A percentile compares a stretch with the other conserved stretches of the same genome.
Conservation (phyloP, 768 basidiomycete species). For the Boletus coccyginus region DNA sequence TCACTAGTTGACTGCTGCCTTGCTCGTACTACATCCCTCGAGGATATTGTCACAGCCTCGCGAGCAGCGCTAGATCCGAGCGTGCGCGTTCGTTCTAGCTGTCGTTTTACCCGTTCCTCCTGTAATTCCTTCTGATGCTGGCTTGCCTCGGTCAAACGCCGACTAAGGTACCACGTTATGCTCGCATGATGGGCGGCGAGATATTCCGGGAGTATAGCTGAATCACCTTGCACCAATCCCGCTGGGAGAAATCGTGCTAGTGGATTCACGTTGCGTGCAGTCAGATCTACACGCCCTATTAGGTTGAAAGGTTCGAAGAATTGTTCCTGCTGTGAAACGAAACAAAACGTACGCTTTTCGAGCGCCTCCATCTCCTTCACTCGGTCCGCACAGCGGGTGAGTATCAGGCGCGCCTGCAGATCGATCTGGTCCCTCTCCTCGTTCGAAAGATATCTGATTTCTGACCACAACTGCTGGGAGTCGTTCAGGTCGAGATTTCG, state of each 20-base stretch:
- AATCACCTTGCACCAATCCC: conserved; percentile 61
- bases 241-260: conserved; percentile 69
- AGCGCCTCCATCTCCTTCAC: conserved; percentile 85
- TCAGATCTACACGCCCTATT: conserved; percentile 65
- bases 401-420: conserved; percentile 81
- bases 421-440: conserved; percentile 96
- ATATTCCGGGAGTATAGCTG: conserved; percentile 53
- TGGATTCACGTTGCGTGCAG: conserved; percentile 61
- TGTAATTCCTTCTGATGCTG: conserved; percentile 85
- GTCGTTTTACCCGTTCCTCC: conserved; percentile 88
- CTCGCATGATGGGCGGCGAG: conserved; percentile 89
- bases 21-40: conserved; percentile 27
- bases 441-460: conserved; percentile 73
- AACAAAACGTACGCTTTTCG: conserved; percentile 72
- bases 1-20: conserved; percentile 28
- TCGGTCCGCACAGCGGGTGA: conserved; percentile 81
- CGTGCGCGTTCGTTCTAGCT: conserved; percentile 78
- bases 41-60: conserved; percentile 50
- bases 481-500: conserved; percentile 56
- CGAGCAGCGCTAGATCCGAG: conserved; percentile 78
- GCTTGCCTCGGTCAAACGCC: conserved; percentile 75
- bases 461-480: conserved; percentile 54
- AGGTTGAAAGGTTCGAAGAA: conserved; percentile 14
- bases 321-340: conserved; percentile 13
- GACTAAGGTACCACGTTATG: conserved; percentile 87